These are phyloP conservation scores for Neurospora africana DNA, from an alignment of 495 filamentous ascomycete species.

Conservation along the genomic window DNA sequence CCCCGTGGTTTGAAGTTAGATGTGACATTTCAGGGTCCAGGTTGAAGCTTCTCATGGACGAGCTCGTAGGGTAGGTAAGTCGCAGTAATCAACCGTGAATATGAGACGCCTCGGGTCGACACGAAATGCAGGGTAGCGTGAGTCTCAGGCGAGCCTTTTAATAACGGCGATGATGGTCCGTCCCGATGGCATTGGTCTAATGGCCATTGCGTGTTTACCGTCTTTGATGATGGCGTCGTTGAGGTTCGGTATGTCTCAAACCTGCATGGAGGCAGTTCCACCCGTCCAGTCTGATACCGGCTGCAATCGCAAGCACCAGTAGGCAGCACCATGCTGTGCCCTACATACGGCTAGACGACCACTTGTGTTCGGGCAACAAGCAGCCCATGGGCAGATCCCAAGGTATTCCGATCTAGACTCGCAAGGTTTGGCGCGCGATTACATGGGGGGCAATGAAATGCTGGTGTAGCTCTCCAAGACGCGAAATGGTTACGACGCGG, in stretches of 20 bases:
- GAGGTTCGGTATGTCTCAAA: constrained; percentile 7
- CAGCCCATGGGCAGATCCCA: not conserved
- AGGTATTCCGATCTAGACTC: not conserved
- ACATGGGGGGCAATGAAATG: not conserved
- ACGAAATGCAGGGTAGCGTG: not conserved
- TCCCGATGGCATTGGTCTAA: not conserved
- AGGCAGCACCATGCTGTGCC: not conserved
- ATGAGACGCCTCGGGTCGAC: not conserved
- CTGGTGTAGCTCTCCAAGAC: not conserved
- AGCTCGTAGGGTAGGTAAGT: not conserved
- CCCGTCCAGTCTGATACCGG: constrained; percentile 1
- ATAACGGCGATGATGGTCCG: not conserved
- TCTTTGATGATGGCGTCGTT: not conserved
- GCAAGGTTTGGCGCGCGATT: not conserved
- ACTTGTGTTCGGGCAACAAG: not conserved
- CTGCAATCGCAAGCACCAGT: constrained; percentile 1
- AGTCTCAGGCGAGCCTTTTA: not conserved
- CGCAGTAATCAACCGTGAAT: not conserved
- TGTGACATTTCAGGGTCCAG: not conserved
- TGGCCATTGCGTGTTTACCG: not conserved
- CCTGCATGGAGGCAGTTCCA: constrained; percentile 9
- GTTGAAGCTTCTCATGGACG: not conserved
- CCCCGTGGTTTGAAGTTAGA: not conserved
- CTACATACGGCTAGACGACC: not conserved
- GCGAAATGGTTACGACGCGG: constrained; percentile 3